A percentile compares a stretch with the other conserved stretches of the same genome.
Conservation (phyloP, 176 grass and related monocot species). For the Tillandsia leiboldiana region DNA sequence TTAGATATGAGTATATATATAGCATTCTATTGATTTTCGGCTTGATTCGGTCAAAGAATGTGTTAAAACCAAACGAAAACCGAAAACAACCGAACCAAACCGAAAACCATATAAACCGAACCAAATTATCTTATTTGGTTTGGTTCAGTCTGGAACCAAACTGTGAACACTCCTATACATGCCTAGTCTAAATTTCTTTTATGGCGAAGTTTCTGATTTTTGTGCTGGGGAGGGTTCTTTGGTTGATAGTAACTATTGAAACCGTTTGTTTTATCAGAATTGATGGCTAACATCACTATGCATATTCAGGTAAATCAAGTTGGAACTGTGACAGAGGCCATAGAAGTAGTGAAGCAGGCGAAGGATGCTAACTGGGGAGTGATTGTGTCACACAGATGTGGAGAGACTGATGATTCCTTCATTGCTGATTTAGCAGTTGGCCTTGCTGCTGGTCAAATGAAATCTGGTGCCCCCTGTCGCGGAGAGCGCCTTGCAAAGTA, state of each 20-base stretch:
- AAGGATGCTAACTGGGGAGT: conserved; percentile 94
- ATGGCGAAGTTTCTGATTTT: background rate
- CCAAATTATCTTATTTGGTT: too few species aligned
- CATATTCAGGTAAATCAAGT: conserved; percentile 78
- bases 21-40: too few species aligned
- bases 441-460: conserved; percentile 64
- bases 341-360: conserved; percentile 95
- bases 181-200: too few species aligned
- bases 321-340: conserved; percentile 85
- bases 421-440: conserved; percentile 86
- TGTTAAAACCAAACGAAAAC: too few species aligned
- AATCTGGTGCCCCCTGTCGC: conserved; percentile 81
- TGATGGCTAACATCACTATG: background rate
- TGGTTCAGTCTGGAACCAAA: too few species aligned
- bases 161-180: too few species aligned
- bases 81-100: too few species aligned
- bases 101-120: too few species aligned
- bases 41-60: too few species aligned
- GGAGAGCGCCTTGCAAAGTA: conserved; percentile 85
- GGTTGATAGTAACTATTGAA: background rate
- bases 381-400: conserved; percentile 74
- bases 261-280: background rate
- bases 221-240: background rate
- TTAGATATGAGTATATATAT: too few species aligned
- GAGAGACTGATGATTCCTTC: conserved; percentile 79